Percentiles rank a stretch among this genome's conserved stretches.
Evolutionary conservation across 2,329 filamentous ascomycete genomes (phyloP).

Genomic region (Periconia sp.): DNA sequence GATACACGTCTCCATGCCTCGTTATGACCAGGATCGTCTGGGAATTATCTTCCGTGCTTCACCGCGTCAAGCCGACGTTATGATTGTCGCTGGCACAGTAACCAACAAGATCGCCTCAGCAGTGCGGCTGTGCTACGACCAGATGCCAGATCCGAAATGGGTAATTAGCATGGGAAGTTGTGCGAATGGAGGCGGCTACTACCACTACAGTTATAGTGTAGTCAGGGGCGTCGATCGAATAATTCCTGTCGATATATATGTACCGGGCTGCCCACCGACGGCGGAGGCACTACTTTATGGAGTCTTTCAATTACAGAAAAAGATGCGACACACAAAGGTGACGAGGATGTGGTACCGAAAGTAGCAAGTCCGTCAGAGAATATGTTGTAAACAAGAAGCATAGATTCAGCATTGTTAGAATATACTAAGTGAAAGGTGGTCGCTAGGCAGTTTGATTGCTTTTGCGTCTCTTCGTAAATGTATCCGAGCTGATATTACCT

Average conservation of each 20-base stretch:
- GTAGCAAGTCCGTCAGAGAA: too few species aligned
- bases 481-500: too few species aligned
- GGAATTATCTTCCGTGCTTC: slow-evolving; percentile 91
- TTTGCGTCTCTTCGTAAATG: too few species aligned
- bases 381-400: too few species aligned
- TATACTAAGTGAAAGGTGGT: too few species aligned
- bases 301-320: slow-evolving; percentile 77
- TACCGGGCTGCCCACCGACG: slow-evolving; percentile 72
- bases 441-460: too few species aligned
- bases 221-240: slow-evolving; percentile 77
- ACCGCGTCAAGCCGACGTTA: slow-evolving; percentile 85
- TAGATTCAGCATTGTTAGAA: too few species aligned
- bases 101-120: slow-evolving; percentile 95
- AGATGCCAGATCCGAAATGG: slow-evolving; percentile 91
- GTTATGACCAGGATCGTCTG: slow-evolving; percentile 85
- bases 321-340: slow-evolving; percentile 66
- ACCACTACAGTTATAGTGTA: slow-evolving; percentile 81
- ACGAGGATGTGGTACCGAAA: slow-evolving; percentile 63
- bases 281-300: slow-evolving; percentile 61
- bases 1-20: slow-evolving; percentile 88
- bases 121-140: slow-evolving; percentile 85
- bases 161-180: slow-evolving; percentile 83
- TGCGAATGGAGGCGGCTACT: slow-evolving; percentile 82
- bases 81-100: slow-evolving; percentile 92
- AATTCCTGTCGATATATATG: slow-evolving; percentile 79